Evolutionary conservation across 805 yeast genomes (phyloP).

Genomic region (Yarrowia divulgata): DNA sequence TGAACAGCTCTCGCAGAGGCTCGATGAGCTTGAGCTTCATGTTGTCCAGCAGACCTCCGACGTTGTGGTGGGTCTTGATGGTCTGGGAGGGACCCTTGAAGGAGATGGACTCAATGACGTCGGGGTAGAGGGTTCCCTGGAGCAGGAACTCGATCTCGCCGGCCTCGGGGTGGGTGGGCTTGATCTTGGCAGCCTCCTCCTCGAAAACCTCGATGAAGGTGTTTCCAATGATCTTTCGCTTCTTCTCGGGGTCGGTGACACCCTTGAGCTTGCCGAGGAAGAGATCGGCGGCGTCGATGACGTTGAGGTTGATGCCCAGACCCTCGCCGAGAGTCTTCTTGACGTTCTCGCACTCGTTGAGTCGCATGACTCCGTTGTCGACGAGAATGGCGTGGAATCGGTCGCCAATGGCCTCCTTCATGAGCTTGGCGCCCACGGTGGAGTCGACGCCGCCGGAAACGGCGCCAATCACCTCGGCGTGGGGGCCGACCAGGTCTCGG

Average conservation of each 20-base stretch:
- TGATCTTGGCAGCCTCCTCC: constrained; percentile 90
- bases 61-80: constrained; percentile 98
- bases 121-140: constrained; percentile 98
- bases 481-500: constrained; percentile 89
- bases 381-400: constrained; percentile 98
- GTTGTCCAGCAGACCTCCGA: constrained; percentile 96
- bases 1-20: constrained; percentile 97
- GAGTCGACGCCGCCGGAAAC: constrained; percentile 99
- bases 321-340: constrained; percentile 90
- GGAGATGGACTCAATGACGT: constrained; percentile 96
- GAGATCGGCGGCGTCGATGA: constrained; percentile 91
- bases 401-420: constrained; percentile 98
- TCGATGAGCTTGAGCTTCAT: constrained; percentile 98
- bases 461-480: constrained; percentile 99
- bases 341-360: constrained; percentile 88
- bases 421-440: constrained; percentile 96
- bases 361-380: constrained; percentile 97
- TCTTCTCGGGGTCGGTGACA: constrained; percentile 97
- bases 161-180: constrained; percentile 74
- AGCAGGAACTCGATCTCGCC: constrained; percentile 89
- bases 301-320: constrained; percentile 91
- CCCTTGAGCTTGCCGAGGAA: constrained; percentile 88
- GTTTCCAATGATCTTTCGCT: constrained; percentile 98
- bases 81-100: constrained; percentile 99
- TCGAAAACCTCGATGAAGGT: constrained; percentile 97